A percentile compares a stretch with the other conserved stretches of the same genome.
phyloP scores from a whole-genome alignment of 352 stramenopile genomes.

The Pythium volutum region DNA sequence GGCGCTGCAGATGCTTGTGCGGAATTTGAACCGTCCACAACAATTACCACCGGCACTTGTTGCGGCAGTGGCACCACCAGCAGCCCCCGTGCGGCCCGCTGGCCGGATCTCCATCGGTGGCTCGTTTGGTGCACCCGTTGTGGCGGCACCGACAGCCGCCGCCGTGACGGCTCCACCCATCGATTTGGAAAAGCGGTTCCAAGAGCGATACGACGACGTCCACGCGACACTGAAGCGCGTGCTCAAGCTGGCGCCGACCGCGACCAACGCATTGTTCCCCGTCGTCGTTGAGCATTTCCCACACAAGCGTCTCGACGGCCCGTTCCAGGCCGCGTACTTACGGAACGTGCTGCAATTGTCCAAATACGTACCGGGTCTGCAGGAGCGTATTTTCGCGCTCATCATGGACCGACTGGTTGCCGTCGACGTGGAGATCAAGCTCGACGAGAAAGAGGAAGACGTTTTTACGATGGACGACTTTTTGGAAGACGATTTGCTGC shows the following conservation, averaged over 20 bases:
- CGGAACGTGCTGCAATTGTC: conserved; percentile 69
- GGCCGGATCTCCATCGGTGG: conserved; percentile 39
- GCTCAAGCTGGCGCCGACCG: conserved; percentile 69
- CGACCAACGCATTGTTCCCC: conserved; percentile 72
- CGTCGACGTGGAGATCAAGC: conserved; percentile 88
- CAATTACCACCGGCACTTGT: conserved; percentile 39
- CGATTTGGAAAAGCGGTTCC: conserved; percentile 51
- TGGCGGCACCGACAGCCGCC: background rate
- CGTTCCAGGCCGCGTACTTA: conserved; percentile 67
- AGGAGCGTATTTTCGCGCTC: conserved; percentile 82
- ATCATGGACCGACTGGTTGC: conserved; percentile 82
- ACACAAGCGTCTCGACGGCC: conserved; percentile 75
- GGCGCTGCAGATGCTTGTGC: conserved; percentile 80
- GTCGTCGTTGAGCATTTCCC: conserved; percentile 77
- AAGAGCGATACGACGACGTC: conserved; percentile 53
- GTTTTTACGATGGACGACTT: conserved; percentile 84
- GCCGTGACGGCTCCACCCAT: conserved; percentile 19
- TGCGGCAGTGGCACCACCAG: conserved; percentile 13
- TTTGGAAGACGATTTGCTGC: conserved; percentile 71
- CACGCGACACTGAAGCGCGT: conserved; percentile 64
- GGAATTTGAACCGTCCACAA: conserved; percentile 60
- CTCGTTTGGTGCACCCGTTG: conserved; percentile 33
- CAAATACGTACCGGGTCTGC: conserved; percentile 59
- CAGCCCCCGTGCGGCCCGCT: background rate
- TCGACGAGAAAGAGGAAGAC: conserved; percentile 85